Conservation (phyloP, 495 filamentous ascomycete genomes). For the Penicillium coprophilum region DNA sequence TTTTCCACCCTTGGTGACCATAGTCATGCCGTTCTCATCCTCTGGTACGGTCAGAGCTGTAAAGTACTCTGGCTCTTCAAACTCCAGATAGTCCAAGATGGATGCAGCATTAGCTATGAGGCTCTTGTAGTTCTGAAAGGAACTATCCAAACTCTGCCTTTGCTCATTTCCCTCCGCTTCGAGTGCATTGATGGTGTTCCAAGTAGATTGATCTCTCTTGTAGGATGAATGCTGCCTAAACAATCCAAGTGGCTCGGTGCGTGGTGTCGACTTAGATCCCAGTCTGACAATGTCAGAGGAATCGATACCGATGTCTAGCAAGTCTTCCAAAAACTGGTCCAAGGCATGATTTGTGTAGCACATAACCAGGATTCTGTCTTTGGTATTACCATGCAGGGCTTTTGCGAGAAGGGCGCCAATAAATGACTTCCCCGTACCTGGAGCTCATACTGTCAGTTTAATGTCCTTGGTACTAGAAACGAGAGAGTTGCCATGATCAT, state of each 20-base stretch:
- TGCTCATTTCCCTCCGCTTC: slow-evolving; percentile 28
- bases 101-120: slow-evolving; percentile 17
- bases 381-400: slow-evolving; percentile 51
- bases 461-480: neutral
- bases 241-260: slow-evolving; percentile 50
- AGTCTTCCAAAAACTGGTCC: slow-evolving; percentile 72
- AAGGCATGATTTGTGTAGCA: slow-evolving; percentile 72
- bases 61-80: slow-evolving; percentile 56
- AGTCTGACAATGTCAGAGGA: slow-evolving; percentile 59
- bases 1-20: slow-evolving; percentile 49
- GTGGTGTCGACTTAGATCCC: slow-evolving; percentile 58
- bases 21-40: slow-evolving; percentile 41
- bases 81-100: slow-evolving; percentile 65
- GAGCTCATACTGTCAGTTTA: slow-evolving; percentile 7
- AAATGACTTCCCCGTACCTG: slow-evolving; percentile 80
- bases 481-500: slow-evolving; percentile 12
- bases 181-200: slow-evolving; percentile 41
- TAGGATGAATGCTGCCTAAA: slow-evolving; percentile 41
- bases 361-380: slow-evolving; percentile 59
- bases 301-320: slow-evolving; percentile 62
- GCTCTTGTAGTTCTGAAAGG: slow-evolving; percentile 28
- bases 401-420: slow-evolving; percentile 69
- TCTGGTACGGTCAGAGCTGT: slow-evolving; percentile 56
- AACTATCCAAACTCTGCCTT: slow-evolving; percentile 9
- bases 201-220: slow-evolving; percentile 29